Percentiles rank a stretch among this genome's conserved stretches.
Conservation (phyloP, 148 eudicot species). For the Rheum nobile region DNA sequence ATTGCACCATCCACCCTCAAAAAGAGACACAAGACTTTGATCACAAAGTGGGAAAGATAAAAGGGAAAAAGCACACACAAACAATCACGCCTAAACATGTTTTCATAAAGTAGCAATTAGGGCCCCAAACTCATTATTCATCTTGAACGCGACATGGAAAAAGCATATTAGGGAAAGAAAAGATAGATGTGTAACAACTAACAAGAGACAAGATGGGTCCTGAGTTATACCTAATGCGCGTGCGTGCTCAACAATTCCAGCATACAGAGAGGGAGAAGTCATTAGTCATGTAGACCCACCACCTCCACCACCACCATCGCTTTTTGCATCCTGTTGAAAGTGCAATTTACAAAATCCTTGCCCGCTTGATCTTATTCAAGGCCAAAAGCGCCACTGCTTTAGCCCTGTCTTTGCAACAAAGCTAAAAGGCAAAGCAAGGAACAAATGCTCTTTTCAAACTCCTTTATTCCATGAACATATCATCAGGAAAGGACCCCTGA, state of each 20-base stretch:
- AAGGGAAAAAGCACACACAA: neutral
- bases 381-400: neutral
- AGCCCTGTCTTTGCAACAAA: neutral
- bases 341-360: neutral
- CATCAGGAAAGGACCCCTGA: too few species aligned
- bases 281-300: neutral
- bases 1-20: conserved; percentile 8
- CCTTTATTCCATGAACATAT: neutral
- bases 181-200: neutral
- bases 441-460: neutral
- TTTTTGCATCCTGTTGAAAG: neutral
- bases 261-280: neutral
- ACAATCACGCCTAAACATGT: conserved; percentile 8
- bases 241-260: neutral
- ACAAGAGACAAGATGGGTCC: conserved; percentile 8
- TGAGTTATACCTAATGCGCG: conserved; percentile 3
- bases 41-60: neutral
- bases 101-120: neutral
- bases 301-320: conserved; percentile 1
- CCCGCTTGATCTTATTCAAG: neutral
- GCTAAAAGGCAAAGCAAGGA: neutral
- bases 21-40: neutral
- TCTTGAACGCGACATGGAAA: neutral
- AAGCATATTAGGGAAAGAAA: neutral
- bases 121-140: conserved; percentile 2